Percentiles rank a stretch among this genome's conserved stretches.
Conservation (phyloP, 1,139 yeast genomes). For the Geotrichum citri-aurantii region DNA sequence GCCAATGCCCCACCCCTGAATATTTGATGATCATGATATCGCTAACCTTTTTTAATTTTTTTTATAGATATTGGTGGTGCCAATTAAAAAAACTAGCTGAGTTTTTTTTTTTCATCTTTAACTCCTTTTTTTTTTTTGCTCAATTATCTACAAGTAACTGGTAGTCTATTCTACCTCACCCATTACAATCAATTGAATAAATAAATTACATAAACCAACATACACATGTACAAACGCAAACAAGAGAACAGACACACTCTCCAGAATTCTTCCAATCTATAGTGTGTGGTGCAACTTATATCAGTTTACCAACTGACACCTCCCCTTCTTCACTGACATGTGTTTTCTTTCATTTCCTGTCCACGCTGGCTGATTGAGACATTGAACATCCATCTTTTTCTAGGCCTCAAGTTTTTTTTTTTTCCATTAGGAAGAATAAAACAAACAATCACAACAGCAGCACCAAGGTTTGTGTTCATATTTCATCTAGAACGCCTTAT, state of each 20-base stretch:
- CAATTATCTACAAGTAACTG: background rate
- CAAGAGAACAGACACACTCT: background rate
- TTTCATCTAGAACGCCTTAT: conserved; percentile 7
- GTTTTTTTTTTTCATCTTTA: no score
- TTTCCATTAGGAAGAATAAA: background rate
- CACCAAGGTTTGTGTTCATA: background rate
- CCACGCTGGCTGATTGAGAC: background rate
- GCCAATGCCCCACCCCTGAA: no score
- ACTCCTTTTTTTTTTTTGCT: background rate
- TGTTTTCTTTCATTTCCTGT: background rate
- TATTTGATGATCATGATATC: no score
- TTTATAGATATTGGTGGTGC: conserved; percentile 17
- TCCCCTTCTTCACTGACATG: no score
- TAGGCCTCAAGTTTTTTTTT: no score
- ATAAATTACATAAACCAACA: no score
- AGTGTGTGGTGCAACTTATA: no score
- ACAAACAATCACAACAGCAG: background rate
- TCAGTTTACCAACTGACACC: no score
- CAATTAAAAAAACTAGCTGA: conserved; percentile 2
- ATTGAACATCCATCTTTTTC: background rate
- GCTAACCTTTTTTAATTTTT: background rate
- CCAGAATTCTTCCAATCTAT: no score
- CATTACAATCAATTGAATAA: background rate
- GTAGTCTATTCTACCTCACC: no score
- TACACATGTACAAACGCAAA: background rate